These are phyloP conservation scores for Vaccinium macrocarpon DNA, from an alignment of 148 eudicot genomes.

Conservation along the genomic window DNA sequence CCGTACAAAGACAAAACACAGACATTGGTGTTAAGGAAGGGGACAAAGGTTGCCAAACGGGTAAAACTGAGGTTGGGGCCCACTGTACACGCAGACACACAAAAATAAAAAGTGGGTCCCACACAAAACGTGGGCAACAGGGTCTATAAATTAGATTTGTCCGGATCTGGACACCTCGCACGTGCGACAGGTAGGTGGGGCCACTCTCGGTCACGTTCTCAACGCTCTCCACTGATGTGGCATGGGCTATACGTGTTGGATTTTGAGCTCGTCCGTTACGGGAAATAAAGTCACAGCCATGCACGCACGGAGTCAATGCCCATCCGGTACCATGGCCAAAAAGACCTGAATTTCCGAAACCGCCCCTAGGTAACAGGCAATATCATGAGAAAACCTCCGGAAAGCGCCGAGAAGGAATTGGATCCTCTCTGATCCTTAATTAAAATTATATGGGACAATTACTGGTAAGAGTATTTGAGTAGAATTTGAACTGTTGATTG, in stretches of 20 bases:
- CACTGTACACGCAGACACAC: background rate
- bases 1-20: background rate
- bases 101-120: background rate
- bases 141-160: background rate
- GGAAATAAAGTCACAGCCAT: background rate
- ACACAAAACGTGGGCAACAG: background rate
- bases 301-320: background rate
- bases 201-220: background rate
- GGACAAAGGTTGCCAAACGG: slow-evolving; percentile 7
- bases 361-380: background rate
- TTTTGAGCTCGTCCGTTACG: background rate
- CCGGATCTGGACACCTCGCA: background rate
- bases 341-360: background rate
- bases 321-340: background rate
- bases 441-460: too few relatives aligned
- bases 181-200: background rate
- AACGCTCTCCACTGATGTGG: background rate
- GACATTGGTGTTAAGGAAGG: background rate
- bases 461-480: too few relatives aligned
- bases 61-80: background rate
- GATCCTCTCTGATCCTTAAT: too few relatives aligned
- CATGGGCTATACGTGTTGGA: background rate
- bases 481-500: too few relatives aligned
- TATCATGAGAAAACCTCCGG: background rate
- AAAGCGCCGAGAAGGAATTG: background rate